Evolutionary conservation across 108 stramenopile species (phyloP), one percentile per base, ranked within the genome.

Genomic region (Parietichytrium sp.): DNA sequence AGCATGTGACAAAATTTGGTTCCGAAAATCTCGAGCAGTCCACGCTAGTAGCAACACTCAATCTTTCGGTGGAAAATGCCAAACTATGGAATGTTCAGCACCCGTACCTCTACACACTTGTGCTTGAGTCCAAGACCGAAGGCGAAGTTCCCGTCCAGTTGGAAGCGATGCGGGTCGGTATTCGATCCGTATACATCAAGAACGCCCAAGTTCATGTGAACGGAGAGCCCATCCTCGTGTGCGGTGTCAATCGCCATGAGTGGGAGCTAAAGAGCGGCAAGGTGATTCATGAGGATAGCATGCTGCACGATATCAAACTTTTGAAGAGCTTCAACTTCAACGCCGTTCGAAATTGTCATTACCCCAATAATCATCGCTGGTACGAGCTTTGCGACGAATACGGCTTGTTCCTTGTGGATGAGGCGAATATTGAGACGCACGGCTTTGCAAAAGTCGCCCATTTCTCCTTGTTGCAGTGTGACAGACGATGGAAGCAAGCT

Each of bases 391-490:
- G 95, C 30, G 94, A 95, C 78, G 92, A 91, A 48, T 81, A 91
- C 50, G 97, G 97, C 12, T 81, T 98, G 83, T 96, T 93, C 81
- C 95, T 98, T 8, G 89, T 94, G 47, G 97, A 98, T 86, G 97
- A 98, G 83, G 95, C 97, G 47, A 98, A 98, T 83, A 92, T 97
- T 48, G 97, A 98, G 87, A 94, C 94, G 25, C 96, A 98, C 84
- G 97, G 97, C 23, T 89, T 96, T 83, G 86, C 27, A 1, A 48
- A 15, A 26, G 47, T 26, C 6, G 47, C 47, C 25, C 15, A 15
- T 29, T 16, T 78, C 27, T 78, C 23, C 6, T 81, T 81, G 29
- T 83, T 88, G 1, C 29, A 86, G 7, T 52, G 36, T 26, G 82
- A 84, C 36, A 52, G 81, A 16, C 91, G 87, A 29, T 95, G 96